phyloP scores from a whole-genome alignment of 495 filamentous ascomycete genomes.

The Geoglossum glabrum region DNA sequence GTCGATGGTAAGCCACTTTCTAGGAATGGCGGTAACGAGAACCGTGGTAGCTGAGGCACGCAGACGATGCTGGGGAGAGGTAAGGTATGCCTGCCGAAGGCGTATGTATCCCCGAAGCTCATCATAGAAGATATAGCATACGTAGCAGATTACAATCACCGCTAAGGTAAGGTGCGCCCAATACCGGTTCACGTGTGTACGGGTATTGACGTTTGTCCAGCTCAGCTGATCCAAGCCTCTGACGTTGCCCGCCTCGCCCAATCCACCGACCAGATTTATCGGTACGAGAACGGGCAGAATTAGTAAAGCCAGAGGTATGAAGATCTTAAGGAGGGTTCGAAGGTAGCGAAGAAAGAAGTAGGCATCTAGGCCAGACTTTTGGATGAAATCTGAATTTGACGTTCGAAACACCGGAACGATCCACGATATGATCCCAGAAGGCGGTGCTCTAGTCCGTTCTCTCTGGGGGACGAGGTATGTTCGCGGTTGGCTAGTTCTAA shows the following conservation, averaged over 20 bases:
- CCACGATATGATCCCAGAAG: constrained; percentile 47
- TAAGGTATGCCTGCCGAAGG: constrained; percentile 80
- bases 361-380: constrained; percentile 88
- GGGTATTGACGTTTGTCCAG: constrained; percentile 74
- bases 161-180: constrained; percentile 83
- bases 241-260: constrained; percentile 36
- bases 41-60: constrained; percentile 94
- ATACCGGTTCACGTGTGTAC: constrained; percentile 44
- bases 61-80: constrained; percentile 84
- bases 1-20: constrained; percentile 67
- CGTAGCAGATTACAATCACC: constrained; percentile 57
- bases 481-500: constrained; percentile 44
- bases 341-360: constrained; percentile 96
- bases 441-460: constrained; percentile 56
- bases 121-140: constrained; percentile 72
- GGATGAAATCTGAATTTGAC: constrained; percentile 70
- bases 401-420: constrained; percentile 53
- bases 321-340: constrained; percentile 82
- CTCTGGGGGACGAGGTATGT: constrained; percentile 82
- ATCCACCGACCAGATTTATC: constrained; percentile 56
- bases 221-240: constrained; percentile 60
- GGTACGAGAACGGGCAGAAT: constrained; percentile 77
- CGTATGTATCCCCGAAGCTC: constrained; percentile 86
- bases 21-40: constrained; percentile 72
- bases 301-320: constrained; percentile 56